Evolutionary conservation across 495 filamentous ascomycete genomes (phyloP), one percentile per base, ranked within the genome.

Genomic region (Achaetomiella virescens): DNA sequence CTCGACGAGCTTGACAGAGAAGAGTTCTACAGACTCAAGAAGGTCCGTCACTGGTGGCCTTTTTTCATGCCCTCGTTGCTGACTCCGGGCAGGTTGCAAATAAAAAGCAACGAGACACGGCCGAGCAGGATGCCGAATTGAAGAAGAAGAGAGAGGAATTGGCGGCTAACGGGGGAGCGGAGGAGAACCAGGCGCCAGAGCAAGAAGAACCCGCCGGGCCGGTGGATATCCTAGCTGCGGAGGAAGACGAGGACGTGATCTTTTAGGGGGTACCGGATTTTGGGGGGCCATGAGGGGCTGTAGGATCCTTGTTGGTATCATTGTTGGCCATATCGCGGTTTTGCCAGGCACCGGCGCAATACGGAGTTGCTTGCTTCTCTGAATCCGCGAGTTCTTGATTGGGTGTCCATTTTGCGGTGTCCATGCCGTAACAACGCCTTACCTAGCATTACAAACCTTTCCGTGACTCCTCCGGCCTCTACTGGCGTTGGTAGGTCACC

Each of bases 21-120:
- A 70, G 93, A 99, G 64, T 99, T 99, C 73, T 98, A 95, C 71
- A 83, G 93, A 48, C 75, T 99, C 63, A 99, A 97, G 78, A 99
- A 99, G 78, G 64, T 58, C 27, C n/a, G 62, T 8, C 5, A n/a
- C 25, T 12, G 17, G 1, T 12, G 12, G 0, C 0, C 0, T 24
- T 10, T 37, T 21, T 37, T 18, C 11, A 29, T 4, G 42, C 29
- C 2, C 33, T 17, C 6, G 8, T 5, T 33, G 21, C 55, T 59
- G 1, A 59, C 37, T n/a, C 7, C 20, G 8, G 5, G 24, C 31
- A 66, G 64, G 92, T 96, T 21, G 90, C 90, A n/a, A 81, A 80
- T 64, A 97, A 97, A 75, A 98, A 98, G 67, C 88, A 95, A 66
- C 75, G 90, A 61, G 91, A 95, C 52, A 84, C 69, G 17, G 88